phyloP scores from a whole-genome alignment of 2,329 filamentous ascomycete genomes.

The Huntiella moniliformis region DNA sequence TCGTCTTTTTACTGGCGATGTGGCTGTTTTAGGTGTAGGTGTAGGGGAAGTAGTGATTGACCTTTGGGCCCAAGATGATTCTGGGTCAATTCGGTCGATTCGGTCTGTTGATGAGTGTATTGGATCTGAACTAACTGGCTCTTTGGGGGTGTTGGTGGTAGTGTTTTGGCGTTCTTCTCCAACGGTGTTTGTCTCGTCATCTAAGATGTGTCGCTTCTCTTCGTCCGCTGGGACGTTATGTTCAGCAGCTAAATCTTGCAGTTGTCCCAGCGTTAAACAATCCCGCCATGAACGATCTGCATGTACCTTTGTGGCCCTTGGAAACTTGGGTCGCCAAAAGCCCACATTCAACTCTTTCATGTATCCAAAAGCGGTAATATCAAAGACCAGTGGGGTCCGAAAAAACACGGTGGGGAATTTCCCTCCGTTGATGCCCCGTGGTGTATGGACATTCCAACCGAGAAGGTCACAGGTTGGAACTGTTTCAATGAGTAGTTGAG shows the following conservation, averaged over 20 bases:
- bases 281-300: slow-evolving; percentile 54
- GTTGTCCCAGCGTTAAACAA: slow-evolving; percentile 46
- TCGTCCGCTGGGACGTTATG: too few species aligned
- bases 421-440: slow-evolving; percentile 24
- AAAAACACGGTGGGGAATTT: slow-evolving; percentile 37
- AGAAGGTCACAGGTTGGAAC: slow-evolving; percentile 22
- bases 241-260: slow-evolving; percentile 42
- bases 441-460: slow-evolving; percentile 27
- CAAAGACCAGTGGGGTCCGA: slow-evolving; percentile 53
- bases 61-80: too few species aligned
- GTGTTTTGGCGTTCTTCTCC: too few species aligned
- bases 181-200: too few species aligned
- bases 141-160: too few species aligned
- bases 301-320: slow-evolving; percentile 58
- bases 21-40: too few species aligned
- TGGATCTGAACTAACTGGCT: too few species aligned
- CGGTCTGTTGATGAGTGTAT: too few species aligned
- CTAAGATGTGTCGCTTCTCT: too few species aligned
- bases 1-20: too few species aligned
- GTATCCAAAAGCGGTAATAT: slow-evolving; percentile 64
- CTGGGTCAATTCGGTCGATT: too few species aligned
- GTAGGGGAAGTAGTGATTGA: too few species aligned
- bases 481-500: slow-evolving; percentile 25
- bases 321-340: slow-evolving; percentile 62
- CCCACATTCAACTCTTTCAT: slow-evolving; percentile 49